Evolutionary conservation across 306 rosid genomes (phyloP).

Genomic region (Arachis stenosperma): DNA sequence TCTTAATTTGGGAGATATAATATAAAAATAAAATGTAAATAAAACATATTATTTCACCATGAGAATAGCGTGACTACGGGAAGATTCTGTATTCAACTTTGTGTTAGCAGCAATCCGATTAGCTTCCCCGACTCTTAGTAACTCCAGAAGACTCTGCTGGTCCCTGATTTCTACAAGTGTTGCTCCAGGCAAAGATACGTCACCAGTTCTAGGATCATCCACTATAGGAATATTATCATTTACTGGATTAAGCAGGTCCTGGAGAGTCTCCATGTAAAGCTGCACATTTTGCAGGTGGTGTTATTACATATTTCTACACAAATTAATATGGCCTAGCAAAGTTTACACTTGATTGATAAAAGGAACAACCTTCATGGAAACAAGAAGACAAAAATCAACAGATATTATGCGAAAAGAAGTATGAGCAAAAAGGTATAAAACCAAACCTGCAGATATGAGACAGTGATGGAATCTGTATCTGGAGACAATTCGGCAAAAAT

Average conservation of each 20-base stretch:
- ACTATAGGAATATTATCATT: slow-evolving; percentile 90
- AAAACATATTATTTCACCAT: slow-evolving; percentile 63
- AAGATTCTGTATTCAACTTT: slow-evolving; percentile 90
- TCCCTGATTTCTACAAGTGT: slow-evolving; percentile 85
- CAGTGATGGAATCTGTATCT: slow-evolving; percentile 73
- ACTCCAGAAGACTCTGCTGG: slow-evolving; percentile 74
- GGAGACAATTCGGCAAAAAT: slow-evolving; percentile 74
- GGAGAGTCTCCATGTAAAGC: slow-evolving; percentile 96
- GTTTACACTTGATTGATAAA: slow-evolving; percentile 34
- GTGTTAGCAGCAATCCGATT: slow-evolving; percentile 95
- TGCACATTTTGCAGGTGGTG: slow-evolving; percentile 43
- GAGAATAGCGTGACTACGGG: slow-evolving; percentile 96
- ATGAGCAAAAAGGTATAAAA: slow-evolving; percentile 11
- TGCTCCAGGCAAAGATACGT: slow-evolving; percentile 84
- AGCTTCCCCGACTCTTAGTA: slow-evolving; percentile 86
- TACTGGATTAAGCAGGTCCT: slow-evolving; percentile 87
- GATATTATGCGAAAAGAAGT: slow-evolving; percentile 25
- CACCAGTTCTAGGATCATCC: slow-evolving; percentile 94
- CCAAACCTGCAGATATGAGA: slow-evolving; percentile 84
- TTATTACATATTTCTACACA: slow-evolving; percentile 28
- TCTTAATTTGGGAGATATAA: slow-evolving; percentile 19
- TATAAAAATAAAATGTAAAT: slow-evolving; percentile 24
- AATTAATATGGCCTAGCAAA: slow-evolving; percentile 25
- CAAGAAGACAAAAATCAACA: slow-evolving; percentile 27
- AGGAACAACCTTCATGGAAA: slow-evolving; percentile 1